Evolutionary conservation across 169 alveolate species (phyloP).

Genomic region (Plasmodium inui): DNA sequence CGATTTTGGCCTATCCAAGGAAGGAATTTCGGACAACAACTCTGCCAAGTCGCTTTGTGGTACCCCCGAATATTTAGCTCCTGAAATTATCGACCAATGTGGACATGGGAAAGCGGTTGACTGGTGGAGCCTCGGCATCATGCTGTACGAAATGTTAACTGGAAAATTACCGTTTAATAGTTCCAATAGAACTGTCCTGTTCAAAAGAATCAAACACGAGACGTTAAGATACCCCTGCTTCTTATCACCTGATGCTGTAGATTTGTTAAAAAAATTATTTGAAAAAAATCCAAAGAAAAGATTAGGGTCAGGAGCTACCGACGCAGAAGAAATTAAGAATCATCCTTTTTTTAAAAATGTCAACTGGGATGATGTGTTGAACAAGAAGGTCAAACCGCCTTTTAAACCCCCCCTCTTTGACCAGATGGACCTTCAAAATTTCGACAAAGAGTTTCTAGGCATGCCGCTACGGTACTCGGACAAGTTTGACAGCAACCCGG

Average conservation of each 20-base stretch:
- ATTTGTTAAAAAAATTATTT: slow-evolving; percentile 86
- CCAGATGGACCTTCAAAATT: slow-evolving; percentile 79
- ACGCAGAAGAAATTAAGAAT: slow-evolving; percentile 83
- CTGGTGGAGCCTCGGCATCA: slow-evolving; percentile 90
- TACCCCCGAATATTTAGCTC: slow-evolving; percentile 90
- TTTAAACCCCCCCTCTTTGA: slow-evolving; percentile 82
- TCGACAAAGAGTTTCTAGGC: slow-evolving; percentile 61
- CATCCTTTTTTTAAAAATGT: slow-evolving; percentile 88
- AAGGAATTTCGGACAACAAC: slow-evolving; percentile 74
- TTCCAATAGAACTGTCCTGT: slow-evolving; percentile 78
- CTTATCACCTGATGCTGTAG: slow-evolving; percentile 78
- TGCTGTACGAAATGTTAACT: slow-evolving; percentile 88
- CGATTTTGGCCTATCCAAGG: slow-evolving; percentile 89
- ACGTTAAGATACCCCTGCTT: slow-evolving; percentile 77
- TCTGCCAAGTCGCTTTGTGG: slow-evolving; percentile 89
- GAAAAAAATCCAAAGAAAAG: slow-evolving; percentile 87
- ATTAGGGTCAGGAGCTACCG: slow-evolving; percentile 84
- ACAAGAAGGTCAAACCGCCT: slow-evolving; percentile 82
- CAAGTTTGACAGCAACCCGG: slow-evolving; percentile 6
- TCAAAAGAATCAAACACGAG: slow-evolving; percentile 82
- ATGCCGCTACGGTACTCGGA: slow-evolving; percentile 52
- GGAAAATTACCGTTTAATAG: slow-evolving; percentile 91
- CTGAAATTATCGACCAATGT: slow-evolving; percentile 85
- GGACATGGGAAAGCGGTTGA: slow-evolving; percentile 90
- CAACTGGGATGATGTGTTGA: slow-evolving; percentile 84